A percentile compares a stretch with the other conserved stretches of the same genome.
These are phyloP conservation scores for Mycena rosella DNA, from an alignment of 768 basidiomycete species.

Conservation along the genomic window DNA sequence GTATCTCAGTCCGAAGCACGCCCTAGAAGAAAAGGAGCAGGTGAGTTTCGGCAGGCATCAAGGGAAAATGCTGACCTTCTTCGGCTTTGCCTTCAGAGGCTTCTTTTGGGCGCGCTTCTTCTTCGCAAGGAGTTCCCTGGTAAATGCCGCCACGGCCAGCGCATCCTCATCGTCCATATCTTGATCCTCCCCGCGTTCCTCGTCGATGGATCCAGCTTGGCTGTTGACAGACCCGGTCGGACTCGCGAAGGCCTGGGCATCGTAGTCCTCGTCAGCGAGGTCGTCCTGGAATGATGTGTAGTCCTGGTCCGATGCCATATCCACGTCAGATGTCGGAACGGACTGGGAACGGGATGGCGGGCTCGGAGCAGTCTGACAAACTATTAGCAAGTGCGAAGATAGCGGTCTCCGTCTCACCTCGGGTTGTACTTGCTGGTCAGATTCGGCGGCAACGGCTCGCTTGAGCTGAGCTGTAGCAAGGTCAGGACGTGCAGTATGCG, in stretches of 20 bases:
- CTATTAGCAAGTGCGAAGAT: too few relatives aligned
- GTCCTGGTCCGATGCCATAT: neutral
- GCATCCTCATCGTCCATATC: neutral
- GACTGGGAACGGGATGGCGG: neutral
- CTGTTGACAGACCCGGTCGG: neutral
- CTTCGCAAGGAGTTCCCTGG: neutral
- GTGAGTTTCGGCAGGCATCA: neutral
- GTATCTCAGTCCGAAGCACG: neutral
- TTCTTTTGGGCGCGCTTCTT: neutral
- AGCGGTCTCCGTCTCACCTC: neutral
- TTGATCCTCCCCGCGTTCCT: neutral
- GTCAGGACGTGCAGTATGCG: constrained; percentile 17
- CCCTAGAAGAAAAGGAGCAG: neutral
- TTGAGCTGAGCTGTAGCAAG: constrained; percentile 8
- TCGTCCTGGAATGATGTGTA: neutral
- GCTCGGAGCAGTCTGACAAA: too few relatives aligned
- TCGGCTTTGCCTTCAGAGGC: neutral
- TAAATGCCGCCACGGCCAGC: neutral
- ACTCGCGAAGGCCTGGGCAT: neutral
- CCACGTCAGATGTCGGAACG: neutral
- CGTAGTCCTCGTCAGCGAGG: neutral
- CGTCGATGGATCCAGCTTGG: neutral
- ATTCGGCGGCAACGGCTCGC: neutral
- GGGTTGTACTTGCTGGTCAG: neutral
- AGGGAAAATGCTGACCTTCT: neutral